Evolutionary conservation across 768 basidiomycete species (phyloP).

Genomic region (Xanthoconium stramineum): DNA sequence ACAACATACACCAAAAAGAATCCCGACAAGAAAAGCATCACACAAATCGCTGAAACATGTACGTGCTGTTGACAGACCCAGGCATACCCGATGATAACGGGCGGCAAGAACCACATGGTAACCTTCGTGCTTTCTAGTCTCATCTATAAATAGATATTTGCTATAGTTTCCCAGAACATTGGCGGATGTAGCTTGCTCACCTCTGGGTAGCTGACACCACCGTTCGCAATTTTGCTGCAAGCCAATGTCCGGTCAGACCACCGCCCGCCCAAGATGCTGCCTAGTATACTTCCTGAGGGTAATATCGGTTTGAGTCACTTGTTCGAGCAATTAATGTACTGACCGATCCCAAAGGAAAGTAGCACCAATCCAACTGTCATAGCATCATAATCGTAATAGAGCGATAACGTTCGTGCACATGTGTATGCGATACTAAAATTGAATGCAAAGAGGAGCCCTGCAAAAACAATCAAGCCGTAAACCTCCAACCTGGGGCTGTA

Average conservation of each 20-base stretch:
- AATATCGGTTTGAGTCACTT: background rate
- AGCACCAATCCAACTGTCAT: slow-evolving; percentile 76
- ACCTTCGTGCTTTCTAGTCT: slow-evolving; percentile 63
- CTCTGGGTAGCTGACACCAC: slow-evolving; percentile 59
- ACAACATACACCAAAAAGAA: slow-evolving; percentile 66
- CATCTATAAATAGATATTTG: too few relatives aligned
- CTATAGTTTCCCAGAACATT: too few relatives aligned
- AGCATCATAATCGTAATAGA: slow-evolving; percentile 64
- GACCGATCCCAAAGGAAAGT: slow-evolving; percentile 70
- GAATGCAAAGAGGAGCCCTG: slow-evolving; percentile 70
- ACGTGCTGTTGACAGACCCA: slow-evolving; percentile 70
- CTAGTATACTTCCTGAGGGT: slow-evolving; percentile 43
- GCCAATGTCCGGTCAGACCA: slow-evolving; percentile 53
- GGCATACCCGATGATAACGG: slow-evolving; percentile 63
- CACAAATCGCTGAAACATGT: slow-evolving; percentile 67
- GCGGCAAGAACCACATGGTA: slow-evolving; percentile 53
- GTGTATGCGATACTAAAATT: slow-evolving; percentile 73
- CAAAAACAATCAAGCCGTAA: background rate
- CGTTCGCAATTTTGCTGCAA: slow-evolving; percentile 45
- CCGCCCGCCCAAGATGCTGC: slow-evolving; percentile 58
- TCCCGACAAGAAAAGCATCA: slow-evolving; percentile 71
- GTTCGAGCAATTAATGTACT: slow-evolving; percentile 9
- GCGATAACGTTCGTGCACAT: slow-evolving; percentile 64
- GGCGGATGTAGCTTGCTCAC: too few relatives aligned
- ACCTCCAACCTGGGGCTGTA: background rate